These are phyloP conservation scores for Linum lewisii DNA, from an alignment of 345 rosid species.

Conservation along the genomic window DNA sequence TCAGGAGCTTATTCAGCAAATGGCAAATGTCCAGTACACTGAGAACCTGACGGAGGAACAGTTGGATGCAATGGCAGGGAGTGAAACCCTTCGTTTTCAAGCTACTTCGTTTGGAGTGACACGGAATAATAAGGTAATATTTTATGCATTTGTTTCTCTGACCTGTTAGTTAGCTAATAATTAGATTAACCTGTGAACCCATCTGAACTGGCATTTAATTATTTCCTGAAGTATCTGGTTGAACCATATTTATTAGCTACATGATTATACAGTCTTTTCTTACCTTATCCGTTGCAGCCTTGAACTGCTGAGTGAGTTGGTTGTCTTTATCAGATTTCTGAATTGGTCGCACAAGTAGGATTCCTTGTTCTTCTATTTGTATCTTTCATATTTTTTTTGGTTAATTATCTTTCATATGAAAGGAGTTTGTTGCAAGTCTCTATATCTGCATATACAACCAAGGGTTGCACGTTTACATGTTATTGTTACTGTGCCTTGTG, in stretches of 20 bases:
- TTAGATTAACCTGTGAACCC: neutral
- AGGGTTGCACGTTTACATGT: too few relatives aligned
- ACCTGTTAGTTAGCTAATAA: neutral
- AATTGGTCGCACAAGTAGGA: too few relatives aligned
- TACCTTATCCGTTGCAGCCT: neutral
- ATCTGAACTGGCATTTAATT: neutral
- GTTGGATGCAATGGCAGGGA: slow-evolving; percentile 99
- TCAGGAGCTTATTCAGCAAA: slow-evolving; percentile 96
- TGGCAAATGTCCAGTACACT: slow-evolving; percentile 98
- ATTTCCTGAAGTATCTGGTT: neutral
- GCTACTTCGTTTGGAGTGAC: slow-evolving; percentile 90
- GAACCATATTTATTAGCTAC: neutral
- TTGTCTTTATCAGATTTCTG: too few relatives aligned
- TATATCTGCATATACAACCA: too few relatives aligned
- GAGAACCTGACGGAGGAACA: slow-evolving; percentile 98
- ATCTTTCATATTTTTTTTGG: too few relatives aligned
- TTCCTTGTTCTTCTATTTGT: too few relatives aligned
- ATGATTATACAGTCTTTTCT: neutral
- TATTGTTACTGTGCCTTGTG: too few relatives aligned
- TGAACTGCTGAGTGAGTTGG: neutral
- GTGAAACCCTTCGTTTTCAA: slow-evolving; percentile 93
- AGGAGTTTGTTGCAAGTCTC: too few relatives aligned
- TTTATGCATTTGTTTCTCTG: neutral
- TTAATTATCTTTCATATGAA: neutral
- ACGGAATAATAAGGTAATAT: slow-evolving; percentile 80